phyloP scores from a whole-genome alignment of 192 early-diverging fungal genomes.

The Funneliformis geosporum region DNA sequence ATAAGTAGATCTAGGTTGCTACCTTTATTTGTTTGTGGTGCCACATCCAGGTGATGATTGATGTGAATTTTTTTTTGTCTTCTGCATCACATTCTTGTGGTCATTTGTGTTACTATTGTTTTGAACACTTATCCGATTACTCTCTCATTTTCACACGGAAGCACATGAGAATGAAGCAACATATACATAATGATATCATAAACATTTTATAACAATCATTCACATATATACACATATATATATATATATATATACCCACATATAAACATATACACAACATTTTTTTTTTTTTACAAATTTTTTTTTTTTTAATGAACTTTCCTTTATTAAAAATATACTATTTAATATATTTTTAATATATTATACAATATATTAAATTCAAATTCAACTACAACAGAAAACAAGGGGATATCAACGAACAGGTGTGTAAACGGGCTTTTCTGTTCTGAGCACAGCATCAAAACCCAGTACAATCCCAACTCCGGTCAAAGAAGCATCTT shows the following conservation, averaged over 20 bases:
- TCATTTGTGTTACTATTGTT: not conserved
- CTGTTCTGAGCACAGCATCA: not conserved
- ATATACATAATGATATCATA: conserved; percentile 21
- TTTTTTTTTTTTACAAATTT: not conserved
- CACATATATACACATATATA: not conserved
- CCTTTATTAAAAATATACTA: not conserved
- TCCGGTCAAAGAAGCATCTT: not conserved
- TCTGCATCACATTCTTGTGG: conserved; percentile 9
- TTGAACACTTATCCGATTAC: conserved; percentile 21
- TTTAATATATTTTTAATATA: not conserved
- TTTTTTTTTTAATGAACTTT: conserved; percentile 1
- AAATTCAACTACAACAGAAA: not conserved
- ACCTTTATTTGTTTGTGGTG: not conserved
- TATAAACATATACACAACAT: conserved; percentile 7
- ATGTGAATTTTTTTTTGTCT: not conserved
- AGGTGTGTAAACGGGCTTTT: conserved; percentile 13
- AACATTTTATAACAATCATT: conserved; percentile 1
- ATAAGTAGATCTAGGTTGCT: too few relatives aligned
- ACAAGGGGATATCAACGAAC: not conserved
- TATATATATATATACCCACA: not conserved
- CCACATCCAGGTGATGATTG: not conserved
- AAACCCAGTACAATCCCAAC: conserved; percentile 4
- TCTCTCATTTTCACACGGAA: conserved; percentile 21
- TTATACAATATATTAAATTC: not conserved
- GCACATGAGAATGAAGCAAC: conserved; percentile 29